phyloP scores from a whole-genome alignment of 768 basidiomycete genomes.

The Holtermannia corniformis region DNA sequence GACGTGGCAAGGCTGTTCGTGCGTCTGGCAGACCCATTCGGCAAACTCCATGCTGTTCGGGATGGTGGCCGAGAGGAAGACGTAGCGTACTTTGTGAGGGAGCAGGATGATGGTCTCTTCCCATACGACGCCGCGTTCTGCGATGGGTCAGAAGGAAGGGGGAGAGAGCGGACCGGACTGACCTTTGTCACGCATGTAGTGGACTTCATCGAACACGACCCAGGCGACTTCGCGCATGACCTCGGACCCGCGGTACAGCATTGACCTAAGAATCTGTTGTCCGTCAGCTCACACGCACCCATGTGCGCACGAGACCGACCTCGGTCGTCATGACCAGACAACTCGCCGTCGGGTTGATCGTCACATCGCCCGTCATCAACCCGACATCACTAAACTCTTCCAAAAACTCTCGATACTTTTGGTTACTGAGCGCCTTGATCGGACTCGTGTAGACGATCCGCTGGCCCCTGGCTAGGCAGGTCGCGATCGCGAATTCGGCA shows the following conservation, averaged over 20 bases:
- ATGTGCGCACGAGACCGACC: conserved; percentile 46
- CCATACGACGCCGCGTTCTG: conserved; percentile 97
- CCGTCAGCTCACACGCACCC: not conserved
- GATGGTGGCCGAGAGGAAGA: conserved; percentile 97
- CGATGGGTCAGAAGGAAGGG: not conserved
- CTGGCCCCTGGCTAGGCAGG: conserved; percentile 84
- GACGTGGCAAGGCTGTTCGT: conserved; percentile 96
- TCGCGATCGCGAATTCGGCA: conserved; percentile 97
- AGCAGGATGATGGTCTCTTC: conserved; percentile 81
- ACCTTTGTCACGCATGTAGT: conserved; percentile 96
- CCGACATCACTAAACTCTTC: conserved; percentile 97
- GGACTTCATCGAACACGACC: conserved; percentile 99
- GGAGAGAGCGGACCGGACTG: not conserved
- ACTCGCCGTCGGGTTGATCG: conserved; percentile 92
- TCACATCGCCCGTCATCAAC: conserved; percentile 98
- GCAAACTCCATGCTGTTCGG: conserved; percentile 99
- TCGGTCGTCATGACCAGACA: conserved; percentile 99
- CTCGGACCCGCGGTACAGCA: conserved; percentile 97
- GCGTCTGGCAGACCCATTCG: conserved; percentile 95
- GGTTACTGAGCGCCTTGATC: conserved; percentile 97
- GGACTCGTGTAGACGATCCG: conserved; percentile 98
- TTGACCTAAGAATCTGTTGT: conserved; percentile 93
- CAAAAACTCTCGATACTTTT: conserved; percentile 96
- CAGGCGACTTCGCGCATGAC: conserved; percentile 99
- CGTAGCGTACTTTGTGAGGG: conserved; percentile 90